Base-by-base conservation (phyloP, 2,329 filamentous ascomycete genomes). In the Ophiostoma perfectum region DNA sequence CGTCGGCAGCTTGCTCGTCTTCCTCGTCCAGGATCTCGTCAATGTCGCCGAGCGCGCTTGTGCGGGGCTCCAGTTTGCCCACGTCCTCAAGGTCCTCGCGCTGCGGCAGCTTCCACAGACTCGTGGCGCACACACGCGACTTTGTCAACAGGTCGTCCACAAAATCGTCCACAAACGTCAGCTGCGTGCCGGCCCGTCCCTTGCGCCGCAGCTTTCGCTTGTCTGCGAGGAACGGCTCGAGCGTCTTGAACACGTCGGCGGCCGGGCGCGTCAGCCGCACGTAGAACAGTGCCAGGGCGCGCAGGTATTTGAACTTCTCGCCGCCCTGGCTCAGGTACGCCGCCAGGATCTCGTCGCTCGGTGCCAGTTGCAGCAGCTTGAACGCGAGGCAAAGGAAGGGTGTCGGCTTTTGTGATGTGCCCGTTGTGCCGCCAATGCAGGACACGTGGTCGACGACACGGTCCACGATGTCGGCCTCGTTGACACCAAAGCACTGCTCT, bases 401-500 rank as follows among this genome's bases (percentile, higher is more conserved):
- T 1, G 92, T 92, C 0, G 95, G 94, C 74, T 91, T 91, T 78
- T 97, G 94, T 64, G 88, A 85, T 18, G 87, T 85, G 67, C 93
- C 93, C 75, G 92, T 92, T 5, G 93, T 96, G 73, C 95, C 95
- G 71, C 93, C 95, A 68, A 99, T 86, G 78, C 90, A 95, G 65
- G 81, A 84, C 64, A 99, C 85, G 78, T 89, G 84, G 74, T 94
- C 90, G 39, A 92, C 90, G 0, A 96, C 93, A 72, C 95, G 91
- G 80, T 97, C 92, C 74, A 97, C 90, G 5, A 99, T 82, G 78
- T 88, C 86, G 66, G 87, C 86, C 76, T 89, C 88, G 81, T 98
- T 99, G 72, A 99, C 84, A 58, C 91, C 95, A 79, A 98, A 99
- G 78, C 95, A 97, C 81, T 97, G 93, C 80, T 98, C 95, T 79